phyloP scores from a whole-genome alignment of 108 stramenopile species.

The Discostella pseudostelligera region DNA sequence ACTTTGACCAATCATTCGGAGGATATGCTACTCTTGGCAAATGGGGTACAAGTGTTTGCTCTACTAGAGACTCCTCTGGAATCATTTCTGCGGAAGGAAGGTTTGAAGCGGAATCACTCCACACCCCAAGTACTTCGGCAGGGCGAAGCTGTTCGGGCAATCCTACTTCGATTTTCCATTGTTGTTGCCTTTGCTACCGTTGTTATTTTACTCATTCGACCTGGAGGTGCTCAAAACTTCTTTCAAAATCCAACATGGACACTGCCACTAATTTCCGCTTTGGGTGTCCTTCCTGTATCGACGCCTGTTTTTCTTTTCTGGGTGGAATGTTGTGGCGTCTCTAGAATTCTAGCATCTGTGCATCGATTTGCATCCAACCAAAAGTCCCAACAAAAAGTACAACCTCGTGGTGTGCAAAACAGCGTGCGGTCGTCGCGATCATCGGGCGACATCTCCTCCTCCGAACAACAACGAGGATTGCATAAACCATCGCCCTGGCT shows the following conservation, averaged over 20 bases:
- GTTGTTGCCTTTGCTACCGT: conserved; percentile 41
- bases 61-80: conserved; percentile 71
- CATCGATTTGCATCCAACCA: conserved; percentile 57
- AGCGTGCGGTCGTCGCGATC: neutral
- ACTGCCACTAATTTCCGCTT: conserved; percentile 62
- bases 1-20: conserved; percentile 58
- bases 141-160: conserved; percentile 47
- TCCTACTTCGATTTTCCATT: conserved; percentile 41
- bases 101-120: neutral
- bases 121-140: conserved; percentile 64
- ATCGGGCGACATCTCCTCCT: neutral
- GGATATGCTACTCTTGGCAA: conserved; percentile 60
- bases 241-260: conserved; percentile 47
- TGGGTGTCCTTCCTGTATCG: conserved; percentile 58
- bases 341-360: conserved; percentile 66
- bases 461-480: neutral
- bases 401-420: neutral
- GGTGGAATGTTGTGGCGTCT: conserved; percentile 71
- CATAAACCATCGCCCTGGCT: conserved; percentile 24
- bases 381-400: neutral
- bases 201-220: conserved; percentile 49
- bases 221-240: conserved; percentile 19
- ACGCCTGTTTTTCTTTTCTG: conserved; percentile 64
- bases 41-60: conserved; percentile 62
- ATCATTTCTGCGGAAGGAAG: conserved; percentile 53